A percentile compares a stretch with the other conserved stretches of the same genome.
phyloP scores from a whole-genome alignment of 2,329 filamentous ascomycete species.

The Coniella vitis region DNA sequence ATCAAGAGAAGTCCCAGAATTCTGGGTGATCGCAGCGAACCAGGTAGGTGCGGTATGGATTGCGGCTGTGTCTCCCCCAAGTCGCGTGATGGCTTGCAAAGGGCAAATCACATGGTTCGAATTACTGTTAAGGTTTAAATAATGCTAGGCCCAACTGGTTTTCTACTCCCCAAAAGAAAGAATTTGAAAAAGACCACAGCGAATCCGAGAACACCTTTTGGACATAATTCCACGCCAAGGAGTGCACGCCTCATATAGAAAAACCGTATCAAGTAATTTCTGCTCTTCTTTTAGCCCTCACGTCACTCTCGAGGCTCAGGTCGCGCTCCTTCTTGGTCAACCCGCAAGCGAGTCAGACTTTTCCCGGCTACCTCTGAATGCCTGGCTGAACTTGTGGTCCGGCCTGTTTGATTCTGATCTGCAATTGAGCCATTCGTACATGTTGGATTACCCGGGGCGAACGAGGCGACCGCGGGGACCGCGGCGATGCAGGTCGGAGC shows the following conservation, averaged over 20 bases:
- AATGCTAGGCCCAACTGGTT: too few species aligned
- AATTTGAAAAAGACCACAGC: too few species aligned
- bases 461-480: neutral
- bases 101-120: neutral
- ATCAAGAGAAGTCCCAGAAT: neutral
- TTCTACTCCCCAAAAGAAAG: too few species aligned
- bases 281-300: too few species aligned
- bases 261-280: too few species aligned
- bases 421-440: neutral
- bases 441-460: neutral
- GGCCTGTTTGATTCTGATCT: neutral
- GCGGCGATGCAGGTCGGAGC: neutral
- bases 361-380: neutral
- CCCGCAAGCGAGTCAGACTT: too few species aligned
- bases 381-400: neutral
- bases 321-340: neutral
- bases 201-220: too few species aligned
- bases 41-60: neutral
- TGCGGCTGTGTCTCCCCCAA: neutral
- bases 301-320: neutral
- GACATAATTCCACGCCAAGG: too few species aligned
- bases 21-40: neutral
- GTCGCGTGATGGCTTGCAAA: neutral
- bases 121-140: too few species aligned
- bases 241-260: too few species aligned